phyloP scores from a whole-genome alignment of 306 rosid species.

The Vicia sativa region DNA sequence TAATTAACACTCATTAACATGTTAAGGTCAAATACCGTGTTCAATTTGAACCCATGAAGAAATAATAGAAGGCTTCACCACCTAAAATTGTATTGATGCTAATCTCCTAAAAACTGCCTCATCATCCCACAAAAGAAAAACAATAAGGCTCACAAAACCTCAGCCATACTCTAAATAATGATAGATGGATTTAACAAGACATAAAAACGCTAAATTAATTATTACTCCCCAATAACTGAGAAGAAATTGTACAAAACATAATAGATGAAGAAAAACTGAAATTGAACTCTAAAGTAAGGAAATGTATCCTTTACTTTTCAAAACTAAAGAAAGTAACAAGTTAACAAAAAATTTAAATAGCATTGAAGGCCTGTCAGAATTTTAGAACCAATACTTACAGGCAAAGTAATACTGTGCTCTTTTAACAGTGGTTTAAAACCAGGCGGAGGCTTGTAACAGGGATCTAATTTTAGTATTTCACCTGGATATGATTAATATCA shows the following conservation, averaged over 20 bases:
- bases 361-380: conserved; percentile 16
- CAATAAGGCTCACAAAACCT: conserved; percentile 27
- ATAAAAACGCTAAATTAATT: neutral
- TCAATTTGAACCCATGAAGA: conserved; percentile 26
- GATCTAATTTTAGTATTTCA: conserved; percentile 82
- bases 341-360: conserved; percentile 30
- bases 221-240: neutral
- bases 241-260: conserved; percentile 23
- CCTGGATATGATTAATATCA: conserved; percentile 55
- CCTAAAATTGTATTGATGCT: conserved; percentile 2
- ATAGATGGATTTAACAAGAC: conserved; percentile 10
- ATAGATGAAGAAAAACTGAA: conserved; percentile 26
- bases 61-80: neutral
- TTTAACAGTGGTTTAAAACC: conserved; percentile 82
- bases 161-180: conserved; percentile 24
- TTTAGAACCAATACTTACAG: conserved; percentile 66
- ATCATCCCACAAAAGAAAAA: conserved; percentile 21
- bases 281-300: conserved; percentile 8
- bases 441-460: conserved; percentile 83
- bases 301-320: conserved; percentile 30
- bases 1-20: conserved; percentile 5
- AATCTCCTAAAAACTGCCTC: conserved; percentile 6
- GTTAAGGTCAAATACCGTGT: conserved; percentile 28
- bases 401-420: conserved; percentile 71
- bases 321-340: conserved; percentile 28